Evolutionary conservation across 257 asterid species (phyloP).

Genomic region (Nyctanthes arbortristis): DNA sequence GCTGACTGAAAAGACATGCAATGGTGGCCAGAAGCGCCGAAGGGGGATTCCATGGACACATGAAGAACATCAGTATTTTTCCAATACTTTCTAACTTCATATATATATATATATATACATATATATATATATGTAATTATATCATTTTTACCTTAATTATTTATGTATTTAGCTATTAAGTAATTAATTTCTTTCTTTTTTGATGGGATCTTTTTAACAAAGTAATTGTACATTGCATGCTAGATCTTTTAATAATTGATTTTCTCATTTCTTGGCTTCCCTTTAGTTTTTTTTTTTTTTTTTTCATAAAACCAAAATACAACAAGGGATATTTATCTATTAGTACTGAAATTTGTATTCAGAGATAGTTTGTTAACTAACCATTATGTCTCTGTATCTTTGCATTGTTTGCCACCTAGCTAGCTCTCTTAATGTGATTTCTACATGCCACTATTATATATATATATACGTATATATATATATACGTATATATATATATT

Average conservation of each 20-base stretch:
- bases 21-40: constrained; percentile 1
- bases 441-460: background rate
- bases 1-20: background rate
- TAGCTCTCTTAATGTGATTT: background rate
- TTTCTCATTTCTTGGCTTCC: background rate
- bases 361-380: no score
- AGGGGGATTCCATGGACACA: constrained; percentile 45
- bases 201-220: background rate
- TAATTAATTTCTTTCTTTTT: background rate
- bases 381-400: no score
- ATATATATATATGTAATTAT: no score
- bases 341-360: no score
- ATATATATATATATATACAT: no score
- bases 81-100: background rate
- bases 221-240: background rate
- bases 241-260: background rate
- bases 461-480: no score
- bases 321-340: background rate
- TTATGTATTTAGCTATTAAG: background rate
- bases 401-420: no score
- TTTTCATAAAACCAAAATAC: background rate
- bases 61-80: constrained; percentile 44
- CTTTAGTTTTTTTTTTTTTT: no score
- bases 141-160: background rate
- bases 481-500: no score